A percentile compares a stretch with the other conserved stretches of the same genome.
These are phyloP conservation scores for Rhizopogon vinicolor DNA, from an alignment of 768 basidiomycete genomes.

Conservation along the genomic window DNA sequence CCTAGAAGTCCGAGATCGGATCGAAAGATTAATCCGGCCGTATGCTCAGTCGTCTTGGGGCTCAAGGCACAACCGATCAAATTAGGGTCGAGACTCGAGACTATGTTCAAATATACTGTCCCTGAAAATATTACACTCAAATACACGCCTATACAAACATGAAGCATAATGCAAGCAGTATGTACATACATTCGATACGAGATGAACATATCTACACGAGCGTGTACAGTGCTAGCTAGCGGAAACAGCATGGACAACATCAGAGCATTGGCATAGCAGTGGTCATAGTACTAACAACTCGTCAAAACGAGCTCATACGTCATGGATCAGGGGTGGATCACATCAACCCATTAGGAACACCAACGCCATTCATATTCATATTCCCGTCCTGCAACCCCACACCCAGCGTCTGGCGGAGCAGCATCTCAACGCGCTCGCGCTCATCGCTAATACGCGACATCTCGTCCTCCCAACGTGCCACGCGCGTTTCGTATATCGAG, in stretches of 20 bases:
- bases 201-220: not conserved
- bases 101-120: no score
- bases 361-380: constrained; percentile 8
- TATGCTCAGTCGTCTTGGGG: no score
- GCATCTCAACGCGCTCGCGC: constrained; percentile 58
- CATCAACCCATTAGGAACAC: not conserved
- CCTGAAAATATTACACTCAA: not conserved
- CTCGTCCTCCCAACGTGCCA: constrained; percentile 67
- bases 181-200: not conserved
- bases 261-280: constrained; percentile 1
- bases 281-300: not conserved
- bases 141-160: not conserved
- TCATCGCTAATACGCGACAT: constrained; percentile 63
- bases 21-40: no score
- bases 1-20: no score
- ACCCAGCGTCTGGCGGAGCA: constrained; percentile 62
- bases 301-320: not conserved
- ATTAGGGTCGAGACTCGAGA: no score
- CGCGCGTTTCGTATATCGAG: constrained; percentile 63
- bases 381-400: constrained; percentile 29
- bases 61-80: no score
- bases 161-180: not conserved
- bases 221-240: no score
- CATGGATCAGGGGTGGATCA: not conserved
- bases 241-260: not conserved